These are phyloP conservation scores for Kazachstania psychrophila DNA, from an alignment of 805 yeast genomes.

Conservation along the genomic window DNA sequence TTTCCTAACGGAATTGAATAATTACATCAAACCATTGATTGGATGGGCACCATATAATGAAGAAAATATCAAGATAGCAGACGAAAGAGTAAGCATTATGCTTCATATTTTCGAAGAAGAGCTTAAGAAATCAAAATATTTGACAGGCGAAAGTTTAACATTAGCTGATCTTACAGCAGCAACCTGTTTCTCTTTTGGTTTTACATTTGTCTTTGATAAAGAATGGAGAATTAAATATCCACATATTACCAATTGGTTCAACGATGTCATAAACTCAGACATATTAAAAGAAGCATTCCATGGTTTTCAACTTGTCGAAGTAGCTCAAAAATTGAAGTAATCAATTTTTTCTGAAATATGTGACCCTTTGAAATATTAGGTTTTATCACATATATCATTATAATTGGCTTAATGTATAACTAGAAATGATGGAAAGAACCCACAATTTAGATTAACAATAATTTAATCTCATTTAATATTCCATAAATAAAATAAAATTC, in stretches of 20 bases:
- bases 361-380: too few relatives aligned
- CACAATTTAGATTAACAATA: too few relatives aligned
- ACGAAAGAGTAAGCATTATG: background rate
- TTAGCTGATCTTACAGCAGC: background rate
- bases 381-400: too few relatives aligned
- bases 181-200: background rate
- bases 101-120: background rate
- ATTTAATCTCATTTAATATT: too few relatives aligned
- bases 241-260: background rate
- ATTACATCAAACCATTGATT: background rate
- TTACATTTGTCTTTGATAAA: conserved; percentile 1
- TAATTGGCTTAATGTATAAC: too few relatives aligned
- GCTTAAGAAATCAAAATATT: background rate
- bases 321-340: background rate
- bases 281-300: background rate
- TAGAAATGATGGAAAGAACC: too few relatives aligned
- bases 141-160: background rate
- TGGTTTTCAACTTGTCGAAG: background rate
- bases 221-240: conserved; percentile 1
- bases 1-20: conserved; percentile 1
- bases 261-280: background rate
- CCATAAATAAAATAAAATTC: too few relatives aligned
- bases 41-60: background rate
- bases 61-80: background rate
- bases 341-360: too few relatives aligned